Conservation (phyloP, 75 land plant species). For the Larix kaempferi region DNA sequence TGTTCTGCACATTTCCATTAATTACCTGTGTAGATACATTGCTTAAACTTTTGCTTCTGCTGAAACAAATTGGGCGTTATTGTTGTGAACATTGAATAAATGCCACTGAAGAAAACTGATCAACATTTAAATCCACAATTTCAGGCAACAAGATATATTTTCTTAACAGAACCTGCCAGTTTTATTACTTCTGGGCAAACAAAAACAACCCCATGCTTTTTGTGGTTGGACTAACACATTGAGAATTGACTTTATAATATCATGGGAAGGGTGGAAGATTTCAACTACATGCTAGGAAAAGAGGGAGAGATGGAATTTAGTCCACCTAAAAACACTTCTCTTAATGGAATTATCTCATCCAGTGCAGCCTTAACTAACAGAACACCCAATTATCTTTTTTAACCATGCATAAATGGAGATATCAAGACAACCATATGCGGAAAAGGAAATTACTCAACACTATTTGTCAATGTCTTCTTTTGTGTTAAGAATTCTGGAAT, state of each 20-base stretch:
- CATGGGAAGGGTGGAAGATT: too few relatives aligned
- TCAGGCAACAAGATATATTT: neutral
- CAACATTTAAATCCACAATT: neutral
- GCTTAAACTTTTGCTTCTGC: neutral
- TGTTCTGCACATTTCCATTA: neutral
- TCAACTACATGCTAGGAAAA: neutral
- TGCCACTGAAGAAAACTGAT: neutral
- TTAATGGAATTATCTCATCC: neutral
- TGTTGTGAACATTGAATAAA: neutral
- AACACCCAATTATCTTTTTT: neutral
- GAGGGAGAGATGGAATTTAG: neutral
- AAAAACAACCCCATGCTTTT: neutral
- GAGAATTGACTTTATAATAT: neutral
- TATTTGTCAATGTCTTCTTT: neutral
- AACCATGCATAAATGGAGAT: slow-evolving; percentile 1
- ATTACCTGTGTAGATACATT: neutral
- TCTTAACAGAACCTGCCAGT: neutral
- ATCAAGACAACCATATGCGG: neutral
- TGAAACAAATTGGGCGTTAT: neutral
- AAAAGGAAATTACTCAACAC: neutral
- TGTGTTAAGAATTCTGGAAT: too few relatives aligned
- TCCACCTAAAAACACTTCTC: neutral
- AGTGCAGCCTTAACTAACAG: neutral
- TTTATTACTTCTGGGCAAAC: neutral
- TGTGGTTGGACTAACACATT: neutral